These are phyloP conservation scores for Gossypium anomalum DNA, from an alignment of 345 rosid species.

Conservation along the genomic window DNA sequence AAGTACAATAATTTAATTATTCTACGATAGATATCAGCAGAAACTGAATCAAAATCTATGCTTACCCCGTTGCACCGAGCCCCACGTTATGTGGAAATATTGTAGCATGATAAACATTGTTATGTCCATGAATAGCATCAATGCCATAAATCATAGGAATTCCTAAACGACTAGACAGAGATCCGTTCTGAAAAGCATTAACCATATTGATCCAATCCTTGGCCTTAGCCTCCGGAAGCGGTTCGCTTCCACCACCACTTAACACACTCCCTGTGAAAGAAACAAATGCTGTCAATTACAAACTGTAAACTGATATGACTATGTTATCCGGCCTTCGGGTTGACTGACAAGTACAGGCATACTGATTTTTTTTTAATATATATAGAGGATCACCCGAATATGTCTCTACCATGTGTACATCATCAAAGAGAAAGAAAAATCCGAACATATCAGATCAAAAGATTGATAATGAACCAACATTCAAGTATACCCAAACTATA, in stretches of 20 bases:
- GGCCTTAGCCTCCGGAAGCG: slow-evolving; percentile 63
- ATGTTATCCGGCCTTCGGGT: neutral
- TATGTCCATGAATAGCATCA: slow-evolving; percentile 94
- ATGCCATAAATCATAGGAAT: slow-evolving; percentile 94
- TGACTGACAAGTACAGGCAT: neutral
- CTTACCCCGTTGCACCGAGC: slow-evolving; percentile 86
- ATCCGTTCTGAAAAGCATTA: slow-evolving; percentile 61
- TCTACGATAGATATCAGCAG: neutral
- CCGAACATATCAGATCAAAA: neutral
- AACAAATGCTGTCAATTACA: neutral
- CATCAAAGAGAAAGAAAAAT: neutral
- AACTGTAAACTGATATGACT: neutral
- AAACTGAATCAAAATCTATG: neutral
- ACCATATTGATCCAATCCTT: slow-evolving; percentile 75
- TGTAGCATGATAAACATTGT: slow-evolving; percentile 82
- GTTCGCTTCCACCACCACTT: slow-evolving; percentile 91
- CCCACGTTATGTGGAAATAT: slow-evolving; percentile 89
- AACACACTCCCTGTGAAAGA: slow-evolving; percentile 57
- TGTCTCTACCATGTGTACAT: neutral
- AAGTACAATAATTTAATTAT: neutral
- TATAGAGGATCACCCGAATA: neutral
- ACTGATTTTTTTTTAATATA: neutral
- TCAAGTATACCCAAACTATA: neutral
- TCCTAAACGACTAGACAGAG: slow-evolving; percentile 69
- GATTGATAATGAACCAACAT: neutral